These are phyloP conservation scores for Pyrus pyrifolia DNA, from an alignment of 306 rosid species.

Conservation along the genomic window DNA sequence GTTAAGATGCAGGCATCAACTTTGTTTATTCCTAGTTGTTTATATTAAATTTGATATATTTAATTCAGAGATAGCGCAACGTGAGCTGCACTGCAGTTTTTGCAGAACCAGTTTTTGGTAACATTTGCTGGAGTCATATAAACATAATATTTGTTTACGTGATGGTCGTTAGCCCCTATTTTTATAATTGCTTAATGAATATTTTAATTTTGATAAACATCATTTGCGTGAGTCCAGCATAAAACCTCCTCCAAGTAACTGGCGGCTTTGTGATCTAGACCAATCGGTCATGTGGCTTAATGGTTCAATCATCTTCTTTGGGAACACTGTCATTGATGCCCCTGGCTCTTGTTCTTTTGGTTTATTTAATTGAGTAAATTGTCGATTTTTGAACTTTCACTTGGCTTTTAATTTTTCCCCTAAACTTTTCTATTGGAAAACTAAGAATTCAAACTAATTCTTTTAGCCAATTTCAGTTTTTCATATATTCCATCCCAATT, in stretches of 20 bases:
- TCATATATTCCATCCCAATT: no score
- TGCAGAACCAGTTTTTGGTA: background rate
- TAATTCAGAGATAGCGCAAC: background rate
- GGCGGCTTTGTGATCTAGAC: no score
- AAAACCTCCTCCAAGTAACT: no score
- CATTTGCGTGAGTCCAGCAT: no score
- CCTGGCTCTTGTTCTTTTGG: background rate
- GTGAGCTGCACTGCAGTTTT: background rate
- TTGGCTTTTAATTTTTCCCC: no score
- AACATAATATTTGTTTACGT: background rate
- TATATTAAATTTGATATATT: no score
- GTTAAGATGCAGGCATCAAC: background rate
- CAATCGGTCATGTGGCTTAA: background rate
- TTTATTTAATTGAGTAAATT: background rate
- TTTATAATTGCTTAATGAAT: background rate
- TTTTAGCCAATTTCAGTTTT: no score
- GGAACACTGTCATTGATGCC: background rate
- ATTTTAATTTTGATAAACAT: no score
- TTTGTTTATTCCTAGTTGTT: background rate
- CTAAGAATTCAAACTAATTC: no score
- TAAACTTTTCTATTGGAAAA: no score
- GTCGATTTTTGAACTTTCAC: no score
- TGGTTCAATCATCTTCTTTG: background rate
- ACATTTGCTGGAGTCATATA: background rate
- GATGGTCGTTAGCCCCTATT: background rate